Evolutionary conservation across 176 grass and related monocot genomes (phyloP).

Genomic region (Elaeis guineensis): DNA sequence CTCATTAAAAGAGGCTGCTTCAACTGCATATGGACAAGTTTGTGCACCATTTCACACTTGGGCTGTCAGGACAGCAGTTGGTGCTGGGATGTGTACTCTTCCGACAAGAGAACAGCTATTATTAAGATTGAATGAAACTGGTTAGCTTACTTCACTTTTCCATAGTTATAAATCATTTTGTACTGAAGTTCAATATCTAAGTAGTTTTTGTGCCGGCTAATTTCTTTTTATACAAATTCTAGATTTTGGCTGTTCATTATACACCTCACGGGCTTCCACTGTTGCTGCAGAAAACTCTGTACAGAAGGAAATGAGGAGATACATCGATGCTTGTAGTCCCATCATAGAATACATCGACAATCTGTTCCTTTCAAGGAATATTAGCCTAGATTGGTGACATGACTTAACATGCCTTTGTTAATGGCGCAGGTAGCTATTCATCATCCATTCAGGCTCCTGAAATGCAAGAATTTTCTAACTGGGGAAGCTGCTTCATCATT

Average conservation of each 20-base stretch:
- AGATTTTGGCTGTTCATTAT: not conserved
- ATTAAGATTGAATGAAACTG: slow-evolving; percentile 70
- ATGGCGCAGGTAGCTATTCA: too few relatives aligned
- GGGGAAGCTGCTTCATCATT: too few relatives aligned
- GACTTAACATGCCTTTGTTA: not conserved
- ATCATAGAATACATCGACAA: slow-evolving; percentile 91
- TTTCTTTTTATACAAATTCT: too few relatives aligned
- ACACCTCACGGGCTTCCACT: not conserved
- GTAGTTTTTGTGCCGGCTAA: too few relatives aligned
- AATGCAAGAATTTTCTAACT: too few relatives aligned
- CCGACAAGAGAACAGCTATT: slow-evolving; percentile 80
- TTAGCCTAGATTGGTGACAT: slow-evolving; percentile 88
- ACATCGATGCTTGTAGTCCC: slow-evolving; percentile 68
- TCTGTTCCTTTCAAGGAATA: slow-evolving; percentile 86
- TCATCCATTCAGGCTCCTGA: too few relatives aligned
- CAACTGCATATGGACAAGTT: slow-evolving; percentile 84
- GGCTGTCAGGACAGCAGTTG: slow-evolving; percentile 84
- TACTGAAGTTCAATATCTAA: too few relatives aligned
- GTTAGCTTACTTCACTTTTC: slow-evolving; percentile 21
- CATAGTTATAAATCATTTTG: too few relatives aligned
- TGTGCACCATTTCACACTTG: slow-evolving; percentile 93
- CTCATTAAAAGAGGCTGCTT: slow-evolving; percentile 81
- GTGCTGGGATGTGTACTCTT: slow-evolving; percentile 92
- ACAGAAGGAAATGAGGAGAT: slow-evolving; percentile 92
- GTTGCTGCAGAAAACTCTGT: slow-evolving; percentile 67